These are phyloP conservation scores for Ramichloridium luteum DNA, from an alignment of 2,329 filamentous ascomycete species.

Conservation along the genomic window DNA sequence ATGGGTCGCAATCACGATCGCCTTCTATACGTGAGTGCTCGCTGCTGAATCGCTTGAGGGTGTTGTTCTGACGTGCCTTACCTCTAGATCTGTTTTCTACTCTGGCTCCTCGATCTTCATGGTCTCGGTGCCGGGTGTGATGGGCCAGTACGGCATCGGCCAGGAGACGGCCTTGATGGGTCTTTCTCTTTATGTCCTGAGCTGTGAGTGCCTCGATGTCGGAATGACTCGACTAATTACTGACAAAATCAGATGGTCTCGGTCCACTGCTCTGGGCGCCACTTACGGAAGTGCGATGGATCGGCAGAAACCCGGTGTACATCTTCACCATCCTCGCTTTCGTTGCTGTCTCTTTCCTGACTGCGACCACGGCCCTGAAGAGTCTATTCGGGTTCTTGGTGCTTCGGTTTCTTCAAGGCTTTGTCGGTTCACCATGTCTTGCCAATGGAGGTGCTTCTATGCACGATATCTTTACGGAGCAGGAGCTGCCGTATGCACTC, in stretches of 20 bases:
- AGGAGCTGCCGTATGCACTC: constrained; percentile 32
- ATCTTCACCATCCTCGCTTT: constrained; percentile 5
- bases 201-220: constrained; percentile 1
- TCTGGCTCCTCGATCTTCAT: constrained; percentile 2
- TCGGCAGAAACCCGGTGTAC: constrained; percentile 9
- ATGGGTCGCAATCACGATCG: background rate
- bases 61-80: background rate
- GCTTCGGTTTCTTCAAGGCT: constrained; percentile 49
- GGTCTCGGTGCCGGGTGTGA: constrained; percentile 1
- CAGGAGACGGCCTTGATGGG: background rate
- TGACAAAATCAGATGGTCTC: constrained; percentile 5
- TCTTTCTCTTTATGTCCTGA: constrained; percentile 1
- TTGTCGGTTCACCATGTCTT: constrained; percentile 53
- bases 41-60: no score
- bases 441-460: constrained; percentile 42
- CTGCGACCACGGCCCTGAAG: constrained; percentile 37
- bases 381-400: constrained; percentile 32
- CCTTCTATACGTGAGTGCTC: background rate
- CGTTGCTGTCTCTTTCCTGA: constrained; percentile 2
- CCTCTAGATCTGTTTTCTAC: constrained; percentile 3
- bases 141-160: background rate
- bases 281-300: constrained; percentile 6
- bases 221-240: no score
- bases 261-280: constrained; percentile 10
- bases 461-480: constrained; percentile 27